A percentile compares a stretch with the other conserved stretches of the same genome.
Conservation (phyloP, 2,329 filamentous ascomycete genomes). For the Aulographum hederae region DNA sequence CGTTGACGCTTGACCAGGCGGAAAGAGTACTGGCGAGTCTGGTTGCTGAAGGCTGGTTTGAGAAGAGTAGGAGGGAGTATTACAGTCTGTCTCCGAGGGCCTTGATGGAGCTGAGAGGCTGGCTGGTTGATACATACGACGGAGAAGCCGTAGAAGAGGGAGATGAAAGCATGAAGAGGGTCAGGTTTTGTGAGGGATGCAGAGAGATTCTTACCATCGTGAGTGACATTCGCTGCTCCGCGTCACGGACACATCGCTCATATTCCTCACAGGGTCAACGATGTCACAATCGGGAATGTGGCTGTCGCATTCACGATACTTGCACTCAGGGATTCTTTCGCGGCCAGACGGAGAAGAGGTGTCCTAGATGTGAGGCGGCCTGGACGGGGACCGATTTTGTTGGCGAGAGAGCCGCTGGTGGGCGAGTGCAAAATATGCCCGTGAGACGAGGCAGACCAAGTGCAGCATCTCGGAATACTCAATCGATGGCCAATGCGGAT, state of each 20-base stretch:
- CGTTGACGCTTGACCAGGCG: conserved; percentile 57
- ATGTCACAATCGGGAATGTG: conserved; percentile 51
- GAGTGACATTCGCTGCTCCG: conserved; percentile 8
- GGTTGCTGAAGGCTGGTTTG: conserved; percentile 69
- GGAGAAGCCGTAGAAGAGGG: conserved; percentile 33
- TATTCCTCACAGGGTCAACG: conserved; percentile 44
- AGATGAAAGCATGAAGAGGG: conserved; percentile 43
- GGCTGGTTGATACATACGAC: conserved; percentile 69
- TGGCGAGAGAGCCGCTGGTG: conserved; percentile 28
- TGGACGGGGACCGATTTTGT: conserved; percentile 35
- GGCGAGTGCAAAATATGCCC: too few relatives aligned
- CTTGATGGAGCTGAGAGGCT: conserved; percentile 68
- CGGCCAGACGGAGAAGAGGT: conserved; percentile 40
- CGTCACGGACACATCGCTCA: neutral
- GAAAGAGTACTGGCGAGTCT: conserved; percentile 53
- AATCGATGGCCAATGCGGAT: too few relatives aligned
- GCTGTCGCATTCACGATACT: conserved; percentile 54
- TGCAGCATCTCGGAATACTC: too few relatives aligned
- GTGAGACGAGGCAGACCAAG: too few relatives aligned
- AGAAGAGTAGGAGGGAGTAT: conserved; percentile 51
- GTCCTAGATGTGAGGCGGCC: conserved; percentile 36
- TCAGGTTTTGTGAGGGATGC: conserved; percentile 80
- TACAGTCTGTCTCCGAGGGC: conserved; percentile 61
- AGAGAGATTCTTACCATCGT: conserved; percentile 70
- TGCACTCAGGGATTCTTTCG: conserved; percentile 61